These are phyloP conservation scores for Magnolia changhungtana DNA, from an alignment of 164 flowering plant species.

Conservation along the genomic window DNA sequence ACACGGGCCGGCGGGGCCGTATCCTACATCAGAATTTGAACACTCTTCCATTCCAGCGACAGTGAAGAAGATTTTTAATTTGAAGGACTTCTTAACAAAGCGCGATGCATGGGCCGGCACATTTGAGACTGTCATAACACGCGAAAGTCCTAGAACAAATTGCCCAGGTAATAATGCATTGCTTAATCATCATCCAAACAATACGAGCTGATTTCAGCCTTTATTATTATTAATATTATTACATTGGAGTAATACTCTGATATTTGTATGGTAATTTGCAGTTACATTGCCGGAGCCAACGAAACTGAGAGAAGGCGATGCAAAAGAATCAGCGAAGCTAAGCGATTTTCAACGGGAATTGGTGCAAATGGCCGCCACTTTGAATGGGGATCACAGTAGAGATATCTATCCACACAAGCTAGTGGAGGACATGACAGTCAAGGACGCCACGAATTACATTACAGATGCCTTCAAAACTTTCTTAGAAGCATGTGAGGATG, in stretches of 20 bases:
- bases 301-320: conserved; percentile 28
- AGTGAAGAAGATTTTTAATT: conserved; percentile 70
- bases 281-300: neutral
- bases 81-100: conserved; percentile 63
- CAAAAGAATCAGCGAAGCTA: conserved; percentile 41
- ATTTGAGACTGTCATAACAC: conserved; percentile 51
- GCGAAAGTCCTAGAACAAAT: conserved; percentile 62
- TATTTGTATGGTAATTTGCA: conserved; percentile 34
- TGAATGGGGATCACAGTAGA: conserved; percentile 59
- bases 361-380: conserved; percentile 58
- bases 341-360: conserved; percentile 69
- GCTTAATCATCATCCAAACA: neutral
- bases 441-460: conserved; percentile 38
- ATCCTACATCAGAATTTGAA: conserved; percentile 66
- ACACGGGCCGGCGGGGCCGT: conserved; percentile 74
- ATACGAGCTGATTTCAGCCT: neutral
- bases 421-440: conserved; percentile 57
- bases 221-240: neutral
- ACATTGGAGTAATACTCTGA: neutral
- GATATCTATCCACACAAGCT: conserved; percentile 47
- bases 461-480: conserved; percentile 44
- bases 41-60: conserved; percentile 93
- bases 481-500: conserved; percentile 35
- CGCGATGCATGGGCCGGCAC: conserved; percentile 95
- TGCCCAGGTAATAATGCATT: conserved; percentile 59